These are phyloP conservation scores for Neurospora pannonica DNA, from an alignment of 495 filamentous ascomycete species.

Conservation along the genomic window DNA sequence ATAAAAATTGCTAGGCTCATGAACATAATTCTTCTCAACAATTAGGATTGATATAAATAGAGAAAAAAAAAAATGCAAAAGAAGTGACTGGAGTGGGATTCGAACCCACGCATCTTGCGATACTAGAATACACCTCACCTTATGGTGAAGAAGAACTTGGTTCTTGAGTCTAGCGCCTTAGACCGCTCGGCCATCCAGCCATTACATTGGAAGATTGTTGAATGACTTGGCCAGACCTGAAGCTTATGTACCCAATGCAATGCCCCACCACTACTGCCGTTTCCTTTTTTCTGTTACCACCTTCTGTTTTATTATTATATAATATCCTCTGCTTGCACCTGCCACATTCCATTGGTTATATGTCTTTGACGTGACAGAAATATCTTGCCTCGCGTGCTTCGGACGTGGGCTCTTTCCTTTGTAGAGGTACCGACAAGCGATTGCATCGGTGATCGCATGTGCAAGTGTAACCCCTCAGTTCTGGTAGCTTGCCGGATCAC, in stretches of 20 bases:
- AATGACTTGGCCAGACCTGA: rapidly evolving
- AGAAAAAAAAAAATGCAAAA: neutral
- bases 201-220: neutral
- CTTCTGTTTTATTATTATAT: neutral
- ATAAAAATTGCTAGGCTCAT: neutral
- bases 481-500: neutral
- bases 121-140: neutral
- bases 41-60: neutral
- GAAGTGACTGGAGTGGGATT: neutral
- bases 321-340: neutral
- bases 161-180: slow-evolving; percentile 3
- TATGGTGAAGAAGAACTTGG: slow-evolving; percentile 1
- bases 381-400: neutral
- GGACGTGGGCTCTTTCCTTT: neutral
- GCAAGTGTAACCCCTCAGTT: neutral
- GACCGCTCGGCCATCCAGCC: slow-evolving; percentile 3
- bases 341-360: neutral
- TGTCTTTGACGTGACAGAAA: neutral
- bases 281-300: neutral
- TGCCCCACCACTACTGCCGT: neutral
- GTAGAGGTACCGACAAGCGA: neutral
- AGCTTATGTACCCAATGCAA: neutral
- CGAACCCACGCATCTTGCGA: slow-evolving; percentile 2
- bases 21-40: neutral
- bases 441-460: neutral